Conservation (phyloP, 2,329 filamentous ascomycete species). For the Xylariaceae sp. region DNA sequence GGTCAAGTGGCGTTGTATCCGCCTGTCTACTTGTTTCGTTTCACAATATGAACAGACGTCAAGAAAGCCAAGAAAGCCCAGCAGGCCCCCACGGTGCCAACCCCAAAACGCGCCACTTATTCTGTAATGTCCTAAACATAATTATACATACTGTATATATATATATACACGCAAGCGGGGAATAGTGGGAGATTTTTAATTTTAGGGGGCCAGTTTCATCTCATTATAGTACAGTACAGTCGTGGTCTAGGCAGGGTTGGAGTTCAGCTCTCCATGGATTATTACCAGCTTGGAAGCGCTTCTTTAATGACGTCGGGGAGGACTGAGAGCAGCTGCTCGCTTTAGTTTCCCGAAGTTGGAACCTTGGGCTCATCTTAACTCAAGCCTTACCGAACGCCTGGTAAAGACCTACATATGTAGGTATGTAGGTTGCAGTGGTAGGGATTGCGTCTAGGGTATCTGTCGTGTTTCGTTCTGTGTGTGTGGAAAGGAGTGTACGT, state of each 20-base stretch:
- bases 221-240: not conserved
- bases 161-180: slow-evolving; percentile 12
- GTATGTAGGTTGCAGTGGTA: slow-evolving; percentile 16
- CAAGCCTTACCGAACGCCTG: slow-evolving; percentile 29
- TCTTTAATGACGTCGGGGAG: no score
- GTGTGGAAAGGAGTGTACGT: not conserved
- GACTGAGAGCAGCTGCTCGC: no score
- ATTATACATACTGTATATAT: no score
- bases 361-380: no score
- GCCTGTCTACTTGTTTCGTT: no score
- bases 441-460: slow-evolving; percentile 4
- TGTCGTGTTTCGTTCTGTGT: no score
- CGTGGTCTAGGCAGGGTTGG: not conserved
- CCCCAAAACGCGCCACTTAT: not conserved
- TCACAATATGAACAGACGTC: no score
- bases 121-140: slow-evolving; percentile 15
- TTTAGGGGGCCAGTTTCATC: slow-evolving; percentile 24
- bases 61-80: not conserved
- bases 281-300: not conserved
- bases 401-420: slow-evolving; percentile 30
- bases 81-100: slow-evolving; percentile 1
- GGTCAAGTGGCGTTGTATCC: no score
- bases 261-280: slow-evolving; percentile 10
- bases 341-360: no score
- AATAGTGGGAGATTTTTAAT: slow-evolving; percentile 14